Base-by-base conservation (phyloP, 257 asterid genomes). In the Thymus mandschuricus region DNA sequence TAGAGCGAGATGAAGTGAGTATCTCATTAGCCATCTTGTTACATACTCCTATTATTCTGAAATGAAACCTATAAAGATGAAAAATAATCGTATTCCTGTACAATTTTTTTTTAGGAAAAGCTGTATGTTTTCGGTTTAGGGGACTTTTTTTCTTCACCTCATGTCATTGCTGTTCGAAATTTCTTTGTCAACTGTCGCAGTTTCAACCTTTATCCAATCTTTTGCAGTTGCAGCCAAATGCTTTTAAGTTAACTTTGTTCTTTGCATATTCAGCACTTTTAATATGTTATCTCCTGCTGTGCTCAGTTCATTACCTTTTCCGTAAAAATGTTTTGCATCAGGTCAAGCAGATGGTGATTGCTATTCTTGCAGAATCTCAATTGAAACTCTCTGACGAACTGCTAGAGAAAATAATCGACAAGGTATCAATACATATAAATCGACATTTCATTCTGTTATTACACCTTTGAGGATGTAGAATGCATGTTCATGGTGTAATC, bases 291-390 rank as follows among this genome's bases (percentile, higher is more conserved):
- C 46, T 43, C 12, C 21, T 12, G 21, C 54, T 48, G 12, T 48
- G 4, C 27, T 48, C 5, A 48, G 54, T n/a, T 50, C 29, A 50
- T n/a, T n/a, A 13, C 7, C 21, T 21, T 21, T 21, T 21, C 30
- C 50, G 10, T 8, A n/a, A 40, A 38, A 56, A 77, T 11, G 11
- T 72, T 69, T 56, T 57, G 49, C 73, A 41, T 43, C 73, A 87
- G 95, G 96, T 90, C 60, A 85, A 82, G 80, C 81, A 88, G 79
- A 88, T 90, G 97, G 91, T 90, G 76, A 69, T 81, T 72, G 97
- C 93, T 40, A 83, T 88, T 69, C 82, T 90, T 61, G 41, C 65
- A 78, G 93, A 90, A 81, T 86, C 90, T 48, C 86, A 83, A 3
- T 71, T 73, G 84, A 76, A 52, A 3, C 77, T 90, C 29, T 73